A percentile compares a stretch with the other conserved stretches of the same genome.
phyloP scores from a whole-genome alignment of 2,329 filamentous ascomycete species.

The Clonostachys sp. region DNA sequence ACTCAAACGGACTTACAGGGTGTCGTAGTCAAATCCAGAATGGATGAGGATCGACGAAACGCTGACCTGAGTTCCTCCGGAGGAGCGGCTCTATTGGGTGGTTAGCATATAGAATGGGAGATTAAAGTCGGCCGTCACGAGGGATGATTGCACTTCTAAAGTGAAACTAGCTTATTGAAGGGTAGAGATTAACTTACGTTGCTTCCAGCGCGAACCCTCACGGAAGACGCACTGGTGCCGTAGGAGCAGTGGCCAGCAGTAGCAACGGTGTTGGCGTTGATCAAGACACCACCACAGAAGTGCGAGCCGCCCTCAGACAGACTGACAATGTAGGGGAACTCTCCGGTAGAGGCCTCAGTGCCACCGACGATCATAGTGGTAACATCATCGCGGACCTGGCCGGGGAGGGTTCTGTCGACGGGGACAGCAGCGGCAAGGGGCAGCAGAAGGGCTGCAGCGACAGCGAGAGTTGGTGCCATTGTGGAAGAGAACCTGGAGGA shows the following conservation, averaged over 20 bases:
- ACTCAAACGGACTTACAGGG: neutral
- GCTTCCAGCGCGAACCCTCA: conserved; percentile 18
- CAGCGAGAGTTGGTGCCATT: neutral
- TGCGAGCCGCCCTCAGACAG: conserved; percentile 9
- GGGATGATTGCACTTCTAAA: too few relatives aligned
- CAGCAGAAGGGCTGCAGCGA: neutral
- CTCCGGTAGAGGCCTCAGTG: conserved; percentile 11
- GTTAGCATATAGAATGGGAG: too few relatives aligned
- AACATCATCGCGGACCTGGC: neutral
- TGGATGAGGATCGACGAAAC: conserved; percentile 15
- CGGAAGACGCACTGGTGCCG: conserved; percentile 5
- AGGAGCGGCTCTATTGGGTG: neutral
- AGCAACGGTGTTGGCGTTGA: conserved; percentile 22
- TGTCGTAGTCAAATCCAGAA: conserved; percentile 11
- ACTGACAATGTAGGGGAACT: conserved; percentile 23
- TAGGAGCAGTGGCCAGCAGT: conserved; percentile 23
- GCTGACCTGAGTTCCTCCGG: conserved; percentile 14
- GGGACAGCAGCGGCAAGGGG: neutral
- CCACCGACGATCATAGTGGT: conserved; percentile 15
- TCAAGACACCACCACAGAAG: conserved; percentile 19
- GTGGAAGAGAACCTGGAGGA: neutral
- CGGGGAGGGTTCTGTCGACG: too few relatives aligned
- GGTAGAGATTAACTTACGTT: conserved; percentile 4
- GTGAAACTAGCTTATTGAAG: neutral
- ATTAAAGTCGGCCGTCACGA: too few relatives aligned